A percentile compares a stretch with the other conserved stretches of the same genome.
phyloP scores from a whole-genome alignment of 257 asterid genomes.

The Phtheirospermum japonicum region DNA sequence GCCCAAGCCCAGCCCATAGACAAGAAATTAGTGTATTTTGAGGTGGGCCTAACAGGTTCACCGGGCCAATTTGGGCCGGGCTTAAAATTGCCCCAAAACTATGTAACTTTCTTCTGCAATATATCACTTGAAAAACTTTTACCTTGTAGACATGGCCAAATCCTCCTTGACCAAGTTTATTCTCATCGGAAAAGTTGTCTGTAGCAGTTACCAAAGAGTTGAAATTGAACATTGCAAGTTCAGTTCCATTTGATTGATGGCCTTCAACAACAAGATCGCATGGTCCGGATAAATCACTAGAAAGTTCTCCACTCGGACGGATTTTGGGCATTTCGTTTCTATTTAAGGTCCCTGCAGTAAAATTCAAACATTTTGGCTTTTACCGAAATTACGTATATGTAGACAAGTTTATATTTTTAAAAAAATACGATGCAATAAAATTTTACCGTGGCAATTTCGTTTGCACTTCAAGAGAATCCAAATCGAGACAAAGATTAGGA shows the following conservation, averaged over 20 bases:
- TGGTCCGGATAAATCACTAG: slow-evolving; percentile 44
- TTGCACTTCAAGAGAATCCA: slow-evolving; percentile 44
- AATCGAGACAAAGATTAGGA: slow-evolving; percentile 34
- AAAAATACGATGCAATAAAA: neutral
- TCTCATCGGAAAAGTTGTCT: slow-evolving; percentile 48
- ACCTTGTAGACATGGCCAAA: slow-evolving; percentile 87
- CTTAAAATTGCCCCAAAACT: too few relatives aligned
- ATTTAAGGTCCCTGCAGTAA: slow-evolving; percentile 35
- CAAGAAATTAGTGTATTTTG: too few relatives aligned
- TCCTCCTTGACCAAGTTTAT: slow-evolving; percentile 91
- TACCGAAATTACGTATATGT: slow-evolving; percentile 5
- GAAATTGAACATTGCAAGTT: slow-evolving; percentile 53
- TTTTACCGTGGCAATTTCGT: slow-evolving; percentile 40
- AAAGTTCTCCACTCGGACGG: slow-evolving; percentile 43
- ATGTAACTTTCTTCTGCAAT: neutral
- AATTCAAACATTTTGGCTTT: neutral
- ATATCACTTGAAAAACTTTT: neutral
- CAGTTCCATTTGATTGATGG: slow-evolving; percentile 57
- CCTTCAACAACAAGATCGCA: slow-evolving; percentile 43
- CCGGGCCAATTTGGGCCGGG: too few relatives aligned
- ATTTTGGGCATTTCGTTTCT: slow-evolving; percentile 31
- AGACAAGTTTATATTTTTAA: neutral
- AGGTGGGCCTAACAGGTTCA: too few relatives aligned
- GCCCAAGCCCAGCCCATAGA: too few relatives aligned
- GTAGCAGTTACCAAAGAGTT: slow-evolving; percentile 57